phyloP scores from a whole-genome alignment of 768 basidiomycete genomes.

The Tricholoma sp. region DNA sequence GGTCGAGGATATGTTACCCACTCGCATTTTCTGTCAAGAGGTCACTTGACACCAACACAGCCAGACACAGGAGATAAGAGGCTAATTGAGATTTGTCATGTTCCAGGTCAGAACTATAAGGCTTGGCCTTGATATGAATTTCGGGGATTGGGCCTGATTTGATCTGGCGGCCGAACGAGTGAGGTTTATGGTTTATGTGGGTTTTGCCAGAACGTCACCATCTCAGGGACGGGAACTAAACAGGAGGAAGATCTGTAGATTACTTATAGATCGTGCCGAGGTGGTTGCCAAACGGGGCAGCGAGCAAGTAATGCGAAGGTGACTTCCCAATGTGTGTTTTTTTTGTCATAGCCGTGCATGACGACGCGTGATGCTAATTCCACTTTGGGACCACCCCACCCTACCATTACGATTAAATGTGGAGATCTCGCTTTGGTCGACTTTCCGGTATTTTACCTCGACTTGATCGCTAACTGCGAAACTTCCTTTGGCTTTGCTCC shows the following conservation, averaged over 20 bases:
- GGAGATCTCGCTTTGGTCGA: conserved; percentile 12
- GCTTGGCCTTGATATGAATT: no score
- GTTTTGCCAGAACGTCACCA: no score
- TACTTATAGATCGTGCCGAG: conserved; percentile 43
- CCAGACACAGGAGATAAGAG: no score
- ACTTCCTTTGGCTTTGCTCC: conserved; percentile 4
- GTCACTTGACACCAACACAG: no score
- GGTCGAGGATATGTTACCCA: conserved; percentile 3
- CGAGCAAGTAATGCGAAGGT: conserved; percentile 11
- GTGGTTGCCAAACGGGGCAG: conserved; percentile 4
- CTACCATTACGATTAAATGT: conserved; percentile 25
- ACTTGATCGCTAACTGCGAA: no score
- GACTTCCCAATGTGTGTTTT: conserved; percentile 10
- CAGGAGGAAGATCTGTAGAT: conserved; percentile 29
- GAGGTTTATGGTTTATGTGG: conserved; percentile 2
- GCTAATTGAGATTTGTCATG: no score
- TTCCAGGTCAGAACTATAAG: no score
- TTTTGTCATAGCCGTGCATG: conserved; percentile 25
- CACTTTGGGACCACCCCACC: conserved; percentile 31
- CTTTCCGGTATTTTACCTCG: conserved; percentile 1
- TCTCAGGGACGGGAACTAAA: conserved; percentile 24
- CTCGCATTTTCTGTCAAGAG: conserved; percentile 5
- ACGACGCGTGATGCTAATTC: conserved; percentile 37
- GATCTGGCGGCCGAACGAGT: conserved; percentile 25
- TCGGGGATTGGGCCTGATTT: conserved; percentile 6